Conservation (phyloP, 176 grass and related monocot genomes). For the Tillandsia fasciculata region DNA sequence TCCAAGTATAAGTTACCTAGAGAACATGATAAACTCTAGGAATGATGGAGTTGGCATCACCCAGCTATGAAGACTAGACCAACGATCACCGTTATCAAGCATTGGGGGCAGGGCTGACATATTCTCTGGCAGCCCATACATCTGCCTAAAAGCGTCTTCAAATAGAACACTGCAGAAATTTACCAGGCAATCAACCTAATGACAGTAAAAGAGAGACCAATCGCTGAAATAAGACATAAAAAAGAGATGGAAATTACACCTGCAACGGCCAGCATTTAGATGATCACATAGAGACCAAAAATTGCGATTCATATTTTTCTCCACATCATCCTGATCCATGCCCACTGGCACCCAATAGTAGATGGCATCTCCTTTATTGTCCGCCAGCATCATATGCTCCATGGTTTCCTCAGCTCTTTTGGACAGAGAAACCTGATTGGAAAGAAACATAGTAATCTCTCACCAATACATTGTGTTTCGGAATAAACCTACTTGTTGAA, state of each 20-base stretch:
- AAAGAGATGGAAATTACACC: constrained; percentile 34
- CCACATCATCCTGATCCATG: constrained; percentile 20
- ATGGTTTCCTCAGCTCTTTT: constrained; percentile 60
- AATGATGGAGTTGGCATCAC: constrained; percentile 96
- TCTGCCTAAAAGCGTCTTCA: constrained; percentile 65
- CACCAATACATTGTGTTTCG: not conserved
- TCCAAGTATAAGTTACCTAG: constrained; percentile 38
- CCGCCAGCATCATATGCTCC: constrained; percentile 37
- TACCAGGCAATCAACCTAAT: not conserved
- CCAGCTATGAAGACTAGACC: constrained; percentile 95
- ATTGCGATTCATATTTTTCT: constrained; percentile 16
- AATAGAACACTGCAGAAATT: constrained; percentile 52
- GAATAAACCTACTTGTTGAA: not conserved
- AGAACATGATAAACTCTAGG: constrained; percentile 92
- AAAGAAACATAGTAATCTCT: not conserved
- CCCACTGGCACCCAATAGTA: constrained; percentile 72
- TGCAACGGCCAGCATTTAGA: constrained; percentile 85
- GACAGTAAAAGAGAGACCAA: not conserved
- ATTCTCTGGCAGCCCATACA: constrained; percentile 71
- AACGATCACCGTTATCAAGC: constrained; percentile 56
- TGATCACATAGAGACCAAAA: constrained; percentile 83
- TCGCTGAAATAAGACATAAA: constrained; percentile 10
- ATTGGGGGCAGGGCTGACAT: constrained; percentile 64
- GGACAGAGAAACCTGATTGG: constrained; percentile 75
- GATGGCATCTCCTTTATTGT: constrained; percentile 67